Base-by-base conservation (phyloP, 75 land plant genomes). In the Gnetum montanum region DNA sequence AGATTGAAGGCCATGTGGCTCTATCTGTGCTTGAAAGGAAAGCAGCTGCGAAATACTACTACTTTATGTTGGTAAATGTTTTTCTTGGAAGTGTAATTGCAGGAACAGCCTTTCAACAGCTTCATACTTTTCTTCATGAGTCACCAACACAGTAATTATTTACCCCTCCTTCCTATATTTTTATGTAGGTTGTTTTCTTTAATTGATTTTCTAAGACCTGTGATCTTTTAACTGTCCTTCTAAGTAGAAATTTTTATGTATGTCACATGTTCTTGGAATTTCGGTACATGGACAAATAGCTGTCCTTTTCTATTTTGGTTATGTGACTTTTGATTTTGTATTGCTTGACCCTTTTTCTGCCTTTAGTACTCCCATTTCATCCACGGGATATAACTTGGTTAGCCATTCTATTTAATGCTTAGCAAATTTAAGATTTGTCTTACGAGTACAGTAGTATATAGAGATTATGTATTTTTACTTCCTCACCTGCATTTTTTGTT, bases 51-150 rank as follows among this genome's bases (percentile, higher is more conserved):
- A 83, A 83, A 54, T 80, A 83, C 53, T 76, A 61, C 38, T 59
- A 54, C 28, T 80, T 83, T 46, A 59, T 83, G 73, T 61, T 83
- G 44, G 79, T 83, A 29, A 76, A 83, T 62, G 84, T 83, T 11
- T 83, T 83, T 46, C 62, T 83, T 58, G 84, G 83, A 33, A 83
- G 75, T 56, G 72, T 83, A 26, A 31, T 83, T 15, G 49, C 79
- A 18, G 87, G 87, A 60, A 71, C 87, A 33, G 76, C 84, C 35
- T 83, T 82, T 28, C 63, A 83, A 27, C 87, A 83, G 64, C 68
- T 83, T 43, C 55, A 72, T 26, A 18, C 52, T 10, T 80, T 81
- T 41, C 30, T 80, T 34, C 70, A 78, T 46, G 59, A 78, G 59
- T 49, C 77, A 23, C 78, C 83, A 23, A 63, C 71, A 13, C 53